phyloP scores from a whole-genome alignment of 1,284 basidiomycete genomes.

The Cryptococcus depauperatus region DNA sequence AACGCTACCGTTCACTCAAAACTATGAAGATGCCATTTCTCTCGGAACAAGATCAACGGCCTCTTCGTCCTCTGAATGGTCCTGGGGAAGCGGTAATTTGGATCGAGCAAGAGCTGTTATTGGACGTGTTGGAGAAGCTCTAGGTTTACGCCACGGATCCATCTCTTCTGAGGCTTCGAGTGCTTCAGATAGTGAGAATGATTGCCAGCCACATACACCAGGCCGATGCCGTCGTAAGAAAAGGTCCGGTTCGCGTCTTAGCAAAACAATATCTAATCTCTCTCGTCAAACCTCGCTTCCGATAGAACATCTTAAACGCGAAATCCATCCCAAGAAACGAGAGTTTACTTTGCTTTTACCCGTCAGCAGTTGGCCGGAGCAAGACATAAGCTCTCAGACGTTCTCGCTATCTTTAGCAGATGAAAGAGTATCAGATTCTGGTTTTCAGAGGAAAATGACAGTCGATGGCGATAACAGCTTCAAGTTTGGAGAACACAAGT shows the following conservation, averaged over 20 bases:
- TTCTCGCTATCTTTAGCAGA: no score
- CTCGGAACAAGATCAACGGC: slow-evolving; percentile 18
- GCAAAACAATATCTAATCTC: slow-evolving; percentile 14
- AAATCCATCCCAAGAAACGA: slow-evolving; percentile 42
- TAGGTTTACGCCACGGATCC: slow-evolving; percentile 37
- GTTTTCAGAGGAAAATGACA: no score
- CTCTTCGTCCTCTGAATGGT: slow-evolving; percentile 28
- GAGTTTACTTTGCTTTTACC: slow-evolving; percentile 53
- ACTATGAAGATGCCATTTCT: slow-evolving; percentile 32
- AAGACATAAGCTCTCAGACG: no score
- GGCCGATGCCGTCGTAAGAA: slow-evolving; percentile 11
- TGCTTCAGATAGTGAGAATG: slow-evolving; percentile 6
- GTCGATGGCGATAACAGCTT: no score
- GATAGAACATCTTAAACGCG: slow-evolving; percentile 28
- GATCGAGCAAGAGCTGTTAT: slow-evolving; percentile 36
- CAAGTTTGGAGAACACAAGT: slow-evolving; percentile 1
- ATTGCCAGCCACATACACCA: slow-evolving; percentile 9
- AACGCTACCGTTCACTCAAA: neutral
- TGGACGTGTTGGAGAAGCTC: slow-evolving; percentile 37
- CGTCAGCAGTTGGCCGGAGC: no score
- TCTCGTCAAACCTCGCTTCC: slow-evolving; percentile 14
- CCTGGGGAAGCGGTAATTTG: slow-evolving; percentile 31
- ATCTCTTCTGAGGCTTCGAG: slow-evolving; percentile 9
- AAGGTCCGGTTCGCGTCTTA: slow-evolving; percentile 9
- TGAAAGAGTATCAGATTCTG: no score